Base-by-base conservation (phyloP, 169 alveolate genomes). In the Eimeria falciformis region DNA sequence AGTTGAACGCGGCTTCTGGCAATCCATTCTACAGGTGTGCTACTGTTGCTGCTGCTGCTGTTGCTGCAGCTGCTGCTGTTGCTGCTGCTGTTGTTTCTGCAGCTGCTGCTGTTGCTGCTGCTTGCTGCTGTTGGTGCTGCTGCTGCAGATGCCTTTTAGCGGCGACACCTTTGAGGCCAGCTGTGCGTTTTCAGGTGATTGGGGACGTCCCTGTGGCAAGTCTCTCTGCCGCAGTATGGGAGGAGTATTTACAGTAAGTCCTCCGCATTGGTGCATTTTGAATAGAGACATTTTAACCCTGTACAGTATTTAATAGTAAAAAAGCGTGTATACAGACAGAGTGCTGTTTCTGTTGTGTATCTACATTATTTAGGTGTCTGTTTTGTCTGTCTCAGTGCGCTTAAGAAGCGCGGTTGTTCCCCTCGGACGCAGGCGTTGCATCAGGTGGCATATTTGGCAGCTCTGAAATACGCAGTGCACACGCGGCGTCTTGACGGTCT, bases 381-480 rank as follows among this genome's bases (percentile, higher is more conserved):
- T 37, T 91, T 69, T 46, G 78, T 66, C 37, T 71, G 45, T 40
- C 50, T 37, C 90, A 95, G 96, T 45, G 81, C 71, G 40, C 88
- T 95, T 23, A 95, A 93, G 91, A 62, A 73, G 65, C 92, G 95
- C 33, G 87, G 87, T 73, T 93, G 95, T 47, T 93, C 95, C 21
- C 95, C 96, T 77, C 78, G 96, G 84, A 95, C 96, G 23, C 94
- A 91, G 91, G 94, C 94, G 84, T 46, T 95, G 81, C 95, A 95
- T 66, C 96, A 95, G 75, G 92, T 94, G 3, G 95, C 96, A 5
- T 95, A 93, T 75, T 95, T 93, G 94, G 95, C 94, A 55, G 94
- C 96, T 18, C 50, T 95, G 91, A 93, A 92, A 65, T 95, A 95
- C 73, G 96, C 94, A 29, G 91, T 93, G 33, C 93, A 93, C 82